Conservation (phyloP, 257 asterid genomes). For the Nicotiana tabacum region DNA sequence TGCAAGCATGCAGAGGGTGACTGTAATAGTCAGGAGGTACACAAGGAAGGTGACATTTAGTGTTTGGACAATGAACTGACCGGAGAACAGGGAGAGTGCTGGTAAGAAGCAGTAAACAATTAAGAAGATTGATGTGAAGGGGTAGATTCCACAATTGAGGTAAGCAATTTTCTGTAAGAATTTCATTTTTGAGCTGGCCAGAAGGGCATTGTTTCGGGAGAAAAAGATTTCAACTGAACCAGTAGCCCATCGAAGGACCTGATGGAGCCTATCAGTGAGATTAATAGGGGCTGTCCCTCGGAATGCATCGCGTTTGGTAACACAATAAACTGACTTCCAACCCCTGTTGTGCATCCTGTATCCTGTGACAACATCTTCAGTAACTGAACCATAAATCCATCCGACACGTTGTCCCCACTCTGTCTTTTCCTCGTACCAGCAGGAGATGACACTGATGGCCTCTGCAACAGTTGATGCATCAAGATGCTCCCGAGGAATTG, state of each 20-base stretch:
- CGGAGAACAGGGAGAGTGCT: conserved; percentile 62
- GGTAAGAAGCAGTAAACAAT: conserved; percentile 68
- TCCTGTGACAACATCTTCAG: conserved; percentile 72
- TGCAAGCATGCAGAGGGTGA: conserved; percentile 57
- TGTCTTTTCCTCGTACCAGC: conserved; percentile 74
- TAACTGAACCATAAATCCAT: conserved; percentile 73
- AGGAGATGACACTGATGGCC: conserved; percentile 66
- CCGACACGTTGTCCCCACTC: conserved; percentile 78
- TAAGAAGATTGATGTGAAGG: conserved; percentile 58
- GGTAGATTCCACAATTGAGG: conserved; percentile 65
- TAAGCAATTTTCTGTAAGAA: conserved; percentile 57
- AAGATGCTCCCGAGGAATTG: conserved; percentile 56
- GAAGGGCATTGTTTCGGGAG: conserved; percentile 59
- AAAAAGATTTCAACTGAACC: conserved; percentile 78
- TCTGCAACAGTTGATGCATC: conserved; percentile 71
- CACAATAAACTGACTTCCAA: conserved; percentile 65
- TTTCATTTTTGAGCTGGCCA: conserved; percentile 58
- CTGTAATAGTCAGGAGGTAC: conserved; percentile 49
- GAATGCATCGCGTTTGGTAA: conserved; percentile 67
- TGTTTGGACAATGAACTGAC: conserved; percentile 65
- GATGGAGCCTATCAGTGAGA: conserved; percentile 69
- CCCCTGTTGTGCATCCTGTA: conserved; percentile 75
- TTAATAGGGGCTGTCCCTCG: conserved; percentile 78
- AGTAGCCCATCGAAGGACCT: conserved; percentile 79
- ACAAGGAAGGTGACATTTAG: conserved; percentile 57